Conservation (phyloP, 176 grass and related monocot genomes). For the Eleusine indica region DNA sequence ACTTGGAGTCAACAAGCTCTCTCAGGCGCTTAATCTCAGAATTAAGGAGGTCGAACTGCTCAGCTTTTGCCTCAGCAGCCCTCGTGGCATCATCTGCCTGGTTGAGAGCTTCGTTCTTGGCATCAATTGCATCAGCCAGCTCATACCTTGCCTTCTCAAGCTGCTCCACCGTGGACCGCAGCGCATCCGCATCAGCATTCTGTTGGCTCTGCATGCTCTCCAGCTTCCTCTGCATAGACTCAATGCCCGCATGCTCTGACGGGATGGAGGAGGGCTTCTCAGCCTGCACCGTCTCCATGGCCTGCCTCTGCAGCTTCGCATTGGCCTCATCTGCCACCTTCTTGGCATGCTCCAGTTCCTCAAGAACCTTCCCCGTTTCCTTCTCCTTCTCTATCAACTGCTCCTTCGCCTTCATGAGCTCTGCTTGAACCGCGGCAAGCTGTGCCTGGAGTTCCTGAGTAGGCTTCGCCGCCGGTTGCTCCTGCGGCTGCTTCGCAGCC, state of each 20-base stretch:
- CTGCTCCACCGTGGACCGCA: constrained; percentile 59
- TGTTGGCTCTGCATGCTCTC: constrained; percentile 70
- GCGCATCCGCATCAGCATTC: constrained; percentile 39
- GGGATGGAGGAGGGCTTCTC: constrained; percentile 33
- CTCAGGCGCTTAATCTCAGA: constrained; percentile 62
- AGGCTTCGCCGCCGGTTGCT: constrained; percentile 42
- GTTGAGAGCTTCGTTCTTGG: constrained; percentile 63
- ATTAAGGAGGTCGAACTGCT: constrained; percentile 59
- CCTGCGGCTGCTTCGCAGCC: constrained; percentile 35
- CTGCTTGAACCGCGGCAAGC: constrained; percentile 52
- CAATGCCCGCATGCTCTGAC: constrained; percentile 36
- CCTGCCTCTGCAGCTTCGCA: constrained; percentile 62
- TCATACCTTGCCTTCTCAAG: constrained; percentile 75
- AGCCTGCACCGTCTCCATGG: constrained; percentile 36
- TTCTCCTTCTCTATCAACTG: constrained; percentile 63
- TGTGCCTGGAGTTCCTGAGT: constrained; percentile 57
- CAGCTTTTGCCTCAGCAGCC: constrained; percentile 56
- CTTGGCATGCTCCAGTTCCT: constrained; percentile 67
- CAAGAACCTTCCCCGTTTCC: constrained; percentile 56
- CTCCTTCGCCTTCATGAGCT: constrained; percentile 62
- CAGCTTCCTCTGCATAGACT: constrained; percentile 54
- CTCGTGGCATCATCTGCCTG: constrained; percentile 66
- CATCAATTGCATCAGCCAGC: constrained; percentile 62
- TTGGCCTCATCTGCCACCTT: constrained; percentile 61
- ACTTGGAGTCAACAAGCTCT: constrained; percentile 54